phyloP scores from a whole-genome alignment of 140 eudicot genomes.

The Senecio squalidus region DNA sequence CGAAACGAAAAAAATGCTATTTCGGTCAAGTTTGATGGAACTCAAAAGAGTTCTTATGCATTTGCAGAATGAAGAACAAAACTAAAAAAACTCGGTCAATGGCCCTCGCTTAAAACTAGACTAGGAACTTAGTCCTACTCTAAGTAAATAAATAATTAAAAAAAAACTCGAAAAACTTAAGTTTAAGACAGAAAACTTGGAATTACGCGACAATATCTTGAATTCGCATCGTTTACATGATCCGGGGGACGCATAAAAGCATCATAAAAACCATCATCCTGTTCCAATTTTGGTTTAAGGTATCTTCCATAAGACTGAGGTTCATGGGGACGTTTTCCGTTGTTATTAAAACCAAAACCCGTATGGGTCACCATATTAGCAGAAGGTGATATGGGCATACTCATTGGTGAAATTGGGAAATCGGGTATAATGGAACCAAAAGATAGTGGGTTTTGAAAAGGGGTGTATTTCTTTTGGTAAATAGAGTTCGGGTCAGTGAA shows the following conservation, averaged over 20 bases:
- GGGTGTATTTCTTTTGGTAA: conserved; percentile 27
- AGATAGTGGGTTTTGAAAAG: conserved; percentile 27
- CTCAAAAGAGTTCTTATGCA: conserved; percentile 14
- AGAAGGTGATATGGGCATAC: conserved; percentile 25
- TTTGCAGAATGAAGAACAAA: conserved; percentile 9
- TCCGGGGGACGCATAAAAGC: conserved; percentile 18
- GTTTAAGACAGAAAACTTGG: conserved; percentile 35
- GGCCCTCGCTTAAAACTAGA: conserved; percentile 8
- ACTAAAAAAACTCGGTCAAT: conserved; percentile 8
- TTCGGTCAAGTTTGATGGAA: neutral
- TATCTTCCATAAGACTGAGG: conserved; percentile 26
- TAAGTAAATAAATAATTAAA: neutral
- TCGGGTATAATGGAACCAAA: conserved; percentile 35
- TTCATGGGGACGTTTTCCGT: conserved; percentile 17
- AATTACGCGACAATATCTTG: conserved; percentile 28
- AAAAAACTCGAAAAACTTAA: neutral
- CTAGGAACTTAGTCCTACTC: conserved; percentile 18
- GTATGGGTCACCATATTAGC: conserved; percentile 22
- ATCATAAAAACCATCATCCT: conserved; percentile 32
- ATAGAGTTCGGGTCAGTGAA: conserved; percentile 35
- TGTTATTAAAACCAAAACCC: conserved; percentile 22
- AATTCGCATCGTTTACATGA: conserved; percentile 33
- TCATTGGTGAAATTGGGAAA: conserved; percentile 32
- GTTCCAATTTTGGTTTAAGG: conserved; percentile 48
- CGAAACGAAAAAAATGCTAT: neutral